phyloP scores from a whole-genome alignment of 2,329 filamentous ascomycete genomes.

The Lecanoromycetidae sp. region DNA sequence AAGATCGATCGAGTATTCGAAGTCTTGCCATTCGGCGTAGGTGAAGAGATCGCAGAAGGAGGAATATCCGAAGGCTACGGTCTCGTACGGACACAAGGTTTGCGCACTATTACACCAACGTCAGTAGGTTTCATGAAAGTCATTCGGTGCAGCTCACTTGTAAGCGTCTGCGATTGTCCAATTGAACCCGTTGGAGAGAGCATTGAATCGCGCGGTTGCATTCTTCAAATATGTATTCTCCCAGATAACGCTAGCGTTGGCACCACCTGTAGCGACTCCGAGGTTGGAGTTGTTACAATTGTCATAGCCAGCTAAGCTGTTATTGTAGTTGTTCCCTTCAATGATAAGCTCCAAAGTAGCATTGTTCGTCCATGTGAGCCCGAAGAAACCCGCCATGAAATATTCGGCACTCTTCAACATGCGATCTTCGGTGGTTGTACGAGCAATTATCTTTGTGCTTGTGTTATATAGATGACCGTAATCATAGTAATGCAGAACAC shows the following conservation, averaged over 20 bases:
- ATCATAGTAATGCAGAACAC: conserved; percentile 59
- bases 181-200: conserved; percentile 42
- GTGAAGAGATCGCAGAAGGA: conserved; percentile 64
- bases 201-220: conserved; percentile 48
- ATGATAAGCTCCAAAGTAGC: conserved; percentile 62
- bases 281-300: conserved; percentile 51
- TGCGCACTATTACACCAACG: conserved; percentile 36
- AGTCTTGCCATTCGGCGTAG: conserved; percentile 60
- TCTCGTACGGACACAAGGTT: conserved; percentile 65
- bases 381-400: conserved; percentile 69
- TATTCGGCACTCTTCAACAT: conserved; percentile 70
- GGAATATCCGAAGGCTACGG: conserved; percentile 62
- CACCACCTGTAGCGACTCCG: conserved; percentile 37
- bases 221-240: conserved; percentile 51
- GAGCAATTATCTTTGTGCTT: conserved; percentile 57
- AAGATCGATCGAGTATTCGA: conserved; percentile 60
- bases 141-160: conserved; percentile 26
- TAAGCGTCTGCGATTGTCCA: conserved; percentile 55
- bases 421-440: conserved; percentile 63
- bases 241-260: conserved; percentile 48
- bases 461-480: conserved; percentile 61
- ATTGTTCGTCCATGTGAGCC: conserved; percentile 56
- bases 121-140: background rate
- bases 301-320: conserved; percentile 55
- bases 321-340: conserved; percentile 49